Base-by-base conservation (phyloP, 73 alveolate species). In the Stentor roeselii region DNA sequence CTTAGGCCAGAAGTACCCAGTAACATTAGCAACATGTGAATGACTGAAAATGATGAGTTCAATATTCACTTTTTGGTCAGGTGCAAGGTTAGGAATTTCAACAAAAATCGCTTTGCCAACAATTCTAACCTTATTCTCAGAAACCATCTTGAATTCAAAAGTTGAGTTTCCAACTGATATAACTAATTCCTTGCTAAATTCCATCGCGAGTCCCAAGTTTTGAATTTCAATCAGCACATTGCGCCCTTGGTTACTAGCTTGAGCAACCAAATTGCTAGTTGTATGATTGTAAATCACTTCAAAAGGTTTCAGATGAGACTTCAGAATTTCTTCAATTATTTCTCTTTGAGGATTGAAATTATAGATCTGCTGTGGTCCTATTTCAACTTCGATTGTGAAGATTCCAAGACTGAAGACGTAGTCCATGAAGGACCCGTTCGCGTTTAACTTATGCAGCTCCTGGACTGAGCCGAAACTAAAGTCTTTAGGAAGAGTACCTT, bases 361-460 rank as follows among this genome's bases (percentile, higher is more conserved):
- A 67, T 67, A 27, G 11, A 27, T 21, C 21, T 1, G 37, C 6
- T 6, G 21, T 11, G 67, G 67, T 27, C 80, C 80, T 1, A 67
- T 21, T 30, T 30, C 50, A 67, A 67, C 41, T 1, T 21, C 80
- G 27, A 67, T 67, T 1, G 42, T 30, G 34, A 67, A 67, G 21
- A 2, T 67, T 2, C 41, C 41, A 27, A 67, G 37, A 21, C 27
- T 21, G 2, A 27, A 67, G 11, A 32, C 50, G 2, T 21, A 67
- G 2, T 67, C 80, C 37, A 67, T 67, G 14, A 67, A 67, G 41
- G 41, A 67, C 27, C 80, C 80, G 34, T 67, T 67, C 14, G 34
- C 80, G 34, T 21, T 21, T 27, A 27, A 67, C 2, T 34, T 34
- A 67, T 27, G 80, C 11, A 67, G 41, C 37, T 67, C 41, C 1